Conservation (phyloP, 2,329 filamentous ascomycete species). For the Fusarium tjaetaba region DNA sequence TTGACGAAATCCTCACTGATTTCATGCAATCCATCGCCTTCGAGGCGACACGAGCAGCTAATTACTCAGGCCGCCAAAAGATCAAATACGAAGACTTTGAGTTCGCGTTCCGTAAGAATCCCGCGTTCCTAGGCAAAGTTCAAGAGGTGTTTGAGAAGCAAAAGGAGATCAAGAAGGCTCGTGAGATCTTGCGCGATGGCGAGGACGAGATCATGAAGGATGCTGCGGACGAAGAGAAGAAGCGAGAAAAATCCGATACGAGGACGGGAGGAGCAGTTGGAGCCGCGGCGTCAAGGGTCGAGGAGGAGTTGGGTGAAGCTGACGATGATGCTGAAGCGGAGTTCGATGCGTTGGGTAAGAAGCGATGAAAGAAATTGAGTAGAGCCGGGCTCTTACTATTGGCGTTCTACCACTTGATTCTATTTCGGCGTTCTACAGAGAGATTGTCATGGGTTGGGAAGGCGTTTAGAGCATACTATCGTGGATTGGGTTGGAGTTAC, state of each 20-base stretch:
- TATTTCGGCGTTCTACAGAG: slow-evolving; percentile 8
- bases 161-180: slow-evolving; percentile 82
- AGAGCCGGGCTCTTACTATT: not conserved
- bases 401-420: not conserved
- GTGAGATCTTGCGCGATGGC: slow-evolving; percentile 78
- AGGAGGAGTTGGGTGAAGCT: slow-evolving; percentile 63
- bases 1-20: slow-evolving; percentile 96
- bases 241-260: slow-evolving; percentile 45
- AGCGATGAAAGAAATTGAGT: slow-evolving; percentile 41
- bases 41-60: slow-evolving; percentile 84
- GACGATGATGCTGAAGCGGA: slow-evolving; percentile 61
- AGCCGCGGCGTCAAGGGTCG: slow-evolving; percentile 45
- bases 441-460: not conserved
- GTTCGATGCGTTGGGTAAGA: slow-evolving; percentile 54
- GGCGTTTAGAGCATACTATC: slow-evolving; percentile 18
- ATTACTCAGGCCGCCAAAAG: slow-evolving; percentile 90
- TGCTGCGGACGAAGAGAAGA: slow-evolving; percentile 57
- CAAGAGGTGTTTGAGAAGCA: slow-evolving; percentile 91
- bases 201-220: slow-evolving; percentile 68
- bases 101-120: slow-evolving; percentile 88
- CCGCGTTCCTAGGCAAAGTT: slow-evolving; percentile 86
- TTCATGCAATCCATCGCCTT: slow-evolving; percentile 96
- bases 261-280: slow-evolving; percentile 48
- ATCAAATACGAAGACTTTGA: slow-evolving; percentile 99
- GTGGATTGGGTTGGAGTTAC: slow-evolving; percentile 20